Base-by-base conservation (phyloP, 306 rosid species). In the Lagenaria siceraria region DNA sequence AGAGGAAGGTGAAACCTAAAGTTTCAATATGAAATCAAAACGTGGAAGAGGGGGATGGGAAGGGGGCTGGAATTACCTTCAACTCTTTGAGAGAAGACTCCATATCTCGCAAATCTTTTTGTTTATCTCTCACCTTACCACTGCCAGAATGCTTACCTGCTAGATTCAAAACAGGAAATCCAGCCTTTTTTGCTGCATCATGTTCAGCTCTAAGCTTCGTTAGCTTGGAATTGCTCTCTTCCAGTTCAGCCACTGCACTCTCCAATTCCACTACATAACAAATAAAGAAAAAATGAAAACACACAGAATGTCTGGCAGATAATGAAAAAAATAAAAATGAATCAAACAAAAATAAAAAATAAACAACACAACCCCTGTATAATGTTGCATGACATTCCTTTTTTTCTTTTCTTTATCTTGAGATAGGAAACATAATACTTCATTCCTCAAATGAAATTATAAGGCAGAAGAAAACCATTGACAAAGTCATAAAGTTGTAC, bases 71-170 rank as follows among this genome's bases (percentile, higher is more conserved):
- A 69, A 78, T 36, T 88, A 95, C 99, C 96, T 74, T 80, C 82
- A 89, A 81, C 76, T 96, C 92, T 82, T 88, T 96, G 80, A 96
- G 85, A 78, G 87, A 55, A 65, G 88, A 88, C 85, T 96, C 97
- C 98, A 92, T 83, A 83, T 92, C 98, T 31, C 82, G 93, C 82
- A 90, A 83, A 84, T 96, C 98, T 81, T 90, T 96, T 78, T 88
- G 92, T 81, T 89, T 96, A 80, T 92, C 97, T 81, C 83, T 89
- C 64, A 83, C 77, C 86, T 81, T 89, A 80, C 89, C 98, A 81
- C 82, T 59, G 66, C 83, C 81, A 81, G 79, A 80, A 64, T 84
- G 91, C 31, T 91, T 89, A 74, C 69, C 90, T 77, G 87, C 89
- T 10, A 88, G 86, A 82, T 86, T 88, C 79, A 92, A 76, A 78